Evolutionary conservation across 371 early-diverging fungal species (phyloP), one percentile per base, ranked within the genome.

Genomic region (Funneliformis caledonium): DNA sequence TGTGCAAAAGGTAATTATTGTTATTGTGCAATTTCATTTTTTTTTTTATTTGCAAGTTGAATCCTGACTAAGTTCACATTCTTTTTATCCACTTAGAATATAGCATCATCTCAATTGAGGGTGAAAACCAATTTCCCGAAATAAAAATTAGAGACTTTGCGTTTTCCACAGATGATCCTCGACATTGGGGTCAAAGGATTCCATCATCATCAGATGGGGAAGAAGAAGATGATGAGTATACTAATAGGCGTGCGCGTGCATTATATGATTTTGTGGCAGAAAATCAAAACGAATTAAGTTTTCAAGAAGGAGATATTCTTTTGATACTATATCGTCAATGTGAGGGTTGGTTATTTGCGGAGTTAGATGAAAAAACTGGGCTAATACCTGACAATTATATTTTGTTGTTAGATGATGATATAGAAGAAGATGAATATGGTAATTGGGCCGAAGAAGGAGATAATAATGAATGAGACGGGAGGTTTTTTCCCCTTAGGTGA

Each of bases 301-400:
- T 94, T 81, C 83, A 88, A 12, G 89, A 92, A 77, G 91, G 90
- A 37, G 92, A 93, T 78, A 80, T 84, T 16, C 77, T 94, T 16
- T 89, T 89, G 85, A 89, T 94, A 4, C 88, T 89, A 81, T 90
- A 91, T 82, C 89, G 89, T 65, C 91, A 91, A 83, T 92, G 89
- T 83, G 89, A 88, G 31, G 94, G 94, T 68, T 94, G 94, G 94
- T 84, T 94, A 60, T 86, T 94, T 67, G 94, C 91, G 3, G 91
- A 89, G 82, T 87, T 91, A 74, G 85, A 83, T 19, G 86, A 84
- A 22, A 85, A 89, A 70, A 88, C 89, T 11, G 94, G 94, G 11
- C 83, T 94, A 76, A 88, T 94, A 68, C 94, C 94, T 62, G 94
- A 93, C 81, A 93, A 92, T 77, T 94, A 93, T 83, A 90, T 94